Evolutionary conservation across 176 grass and related monocot genomes (phyloP).

Genomic region (Cenchrus americanus): DNA sequence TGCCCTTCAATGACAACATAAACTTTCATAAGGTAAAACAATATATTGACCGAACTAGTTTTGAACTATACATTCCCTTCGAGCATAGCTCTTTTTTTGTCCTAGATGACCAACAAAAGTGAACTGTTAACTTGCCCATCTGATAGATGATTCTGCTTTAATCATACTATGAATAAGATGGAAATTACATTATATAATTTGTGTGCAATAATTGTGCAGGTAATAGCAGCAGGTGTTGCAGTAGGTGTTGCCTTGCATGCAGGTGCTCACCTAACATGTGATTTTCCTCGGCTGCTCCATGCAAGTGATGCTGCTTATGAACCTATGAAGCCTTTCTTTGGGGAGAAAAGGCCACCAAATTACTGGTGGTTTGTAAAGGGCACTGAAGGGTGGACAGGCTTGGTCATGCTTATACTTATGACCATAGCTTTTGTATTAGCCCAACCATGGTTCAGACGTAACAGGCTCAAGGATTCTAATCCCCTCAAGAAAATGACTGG

Average conservation of each 20-base stretch:
- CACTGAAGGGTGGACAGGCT: constrained; percentile 88
- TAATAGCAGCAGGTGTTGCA: constrained; percentile 79
- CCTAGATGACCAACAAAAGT: neutral
- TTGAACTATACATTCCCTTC: constrained; percentile 18
- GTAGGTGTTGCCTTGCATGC: constrained; percentile 80
- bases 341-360: constrained; percentile 61
- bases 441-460: constrained; percentile 89
- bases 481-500: constrained; percentile 83
- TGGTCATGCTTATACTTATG: constrained; percentile 85
- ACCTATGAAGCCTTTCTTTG: constrained; percentile 86
- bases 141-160: neutral
- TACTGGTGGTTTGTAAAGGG: constrained; percentile 99
- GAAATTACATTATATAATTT: constrained; percentile 32
- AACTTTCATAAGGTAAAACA: constrained; percentile 80
- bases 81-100: neutral
- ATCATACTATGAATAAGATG: neutral
- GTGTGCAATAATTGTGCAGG: constrained; percentile 48
- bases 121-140: neutral
- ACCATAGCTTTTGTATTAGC: constrained; percentile 74
- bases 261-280: constrained; percentile 79
- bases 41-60: neutral
- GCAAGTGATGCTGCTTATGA: constrained; percentile 63
- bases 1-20: constrained; percentile 93
- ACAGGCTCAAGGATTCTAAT: constrained; percentile 66
- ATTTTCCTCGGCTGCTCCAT: constrained; percentile 84